Evolutionary conservation across 352 stramenopile genomes (phyloP).

Genomic region (Phytophthora quininea): DNA sequence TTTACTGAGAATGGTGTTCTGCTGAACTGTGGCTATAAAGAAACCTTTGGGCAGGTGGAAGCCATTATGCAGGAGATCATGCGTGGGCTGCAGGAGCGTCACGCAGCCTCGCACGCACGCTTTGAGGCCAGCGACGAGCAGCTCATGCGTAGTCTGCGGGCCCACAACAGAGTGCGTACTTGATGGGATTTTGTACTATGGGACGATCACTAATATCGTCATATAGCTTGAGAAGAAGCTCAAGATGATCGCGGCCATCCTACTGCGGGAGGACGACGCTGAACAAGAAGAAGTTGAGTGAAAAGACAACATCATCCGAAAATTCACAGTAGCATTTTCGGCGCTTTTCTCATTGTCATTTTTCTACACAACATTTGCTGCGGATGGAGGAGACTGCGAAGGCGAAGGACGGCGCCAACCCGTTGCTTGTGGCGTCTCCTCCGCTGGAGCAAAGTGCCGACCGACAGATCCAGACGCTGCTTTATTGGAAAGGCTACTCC

Average conservation of each 20-base stretch:
- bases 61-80: constrained; percentile 51
- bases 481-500: constrained; percentile 25
- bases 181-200: too few relatives aligned
- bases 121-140: constrained; percentile 40
- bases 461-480: constrained; percentile 40
- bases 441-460: constrained; percentile 39
- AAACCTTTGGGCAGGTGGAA: constrained; percentile 51
- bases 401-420: constrained; percentile 9
- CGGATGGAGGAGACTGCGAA: constrained; percentile 19
- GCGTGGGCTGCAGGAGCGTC: constrained; percentile 39
- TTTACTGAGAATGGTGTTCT: constrained; percentile 5
- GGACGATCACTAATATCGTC: too few relatives aligned
- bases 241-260: constrained; percentile 58
- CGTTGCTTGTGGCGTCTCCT: constrained; percentile 32
- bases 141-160: constrained; percentile 31
- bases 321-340: constrained; percentile 5
- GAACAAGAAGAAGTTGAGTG: constrained; percentile 27
- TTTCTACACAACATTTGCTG: constrained; percentile 4
- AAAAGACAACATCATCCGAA: constrained; percentile 13
- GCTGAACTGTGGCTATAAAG: constrained; percentile 9
- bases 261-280: constrained; percentile 38
- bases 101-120: constrained; percentile 38
- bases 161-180: constrained; percentile 42
- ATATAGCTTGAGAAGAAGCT: constrained; percentile 58
- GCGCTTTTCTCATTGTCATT: background rate